Evolutionary conservation across 805 yeast species (phyloP).

Genomic region (Metschnikowia koreensis): DNA sequence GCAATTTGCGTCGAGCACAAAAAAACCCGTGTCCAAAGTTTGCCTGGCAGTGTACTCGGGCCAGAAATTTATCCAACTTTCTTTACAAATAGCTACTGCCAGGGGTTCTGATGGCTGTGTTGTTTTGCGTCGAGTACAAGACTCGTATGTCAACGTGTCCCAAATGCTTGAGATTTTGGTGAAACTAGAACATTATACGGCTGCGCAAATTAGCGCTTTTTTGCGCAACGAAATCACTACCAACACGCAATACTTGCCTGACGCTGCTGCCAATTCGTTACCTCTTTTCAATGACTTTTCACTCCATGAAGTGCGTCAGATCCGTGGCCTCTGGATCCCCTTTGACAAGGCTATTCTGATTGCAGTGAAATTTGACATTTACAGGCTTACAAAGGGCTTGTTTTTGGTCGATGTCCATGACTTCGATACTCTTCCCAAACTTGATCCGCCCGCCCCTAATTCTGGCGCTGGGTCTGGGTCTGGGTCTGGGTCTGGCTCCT

Average conservation of each 20-base stretch:
- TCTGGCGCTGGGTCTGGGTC: background rate
- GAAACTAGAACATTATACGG: conserved; percentile 26
- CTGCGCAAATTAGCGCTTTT: conserved; percentile 28
- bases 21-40: conserved; percentile 8
- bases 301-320: conserved; percentile 24
- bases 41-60: conserved; percentile 32
- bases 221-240: conserved; percentile 33
- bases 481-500: background rate
- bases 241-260: conserved; percentile 31
- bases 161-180: conserved; percentile 37
- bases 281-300: conserved; percentile 28
- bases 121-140: conserved; percentile 42
- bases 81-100: conserved; percentile 12
- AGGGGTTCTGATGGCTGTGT: conserved; percentile 12
- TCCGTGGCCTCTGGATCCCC: conserved; percentile 43
- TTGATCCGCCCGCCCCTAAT: background rate
- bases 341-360: conserved; percentile 42
- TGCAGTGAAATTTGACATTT: conserved; percentile 40
- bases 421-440: conserved; percentile 35
- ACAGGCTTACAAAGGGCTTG: conserved; percentile 34
- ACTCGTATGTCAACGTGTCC: conserved; percentile 38
- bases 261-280: conserved; percentile 18
- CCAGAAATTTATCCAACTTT: conserved; percentile 37
- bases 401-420: conserved; percentile 47
- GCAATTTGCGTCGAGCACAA: background rate